phyloP scores from a whole-genome alignment of 2,329 filamentous ascomycete species.

The Eutypella sp. region DNA sequence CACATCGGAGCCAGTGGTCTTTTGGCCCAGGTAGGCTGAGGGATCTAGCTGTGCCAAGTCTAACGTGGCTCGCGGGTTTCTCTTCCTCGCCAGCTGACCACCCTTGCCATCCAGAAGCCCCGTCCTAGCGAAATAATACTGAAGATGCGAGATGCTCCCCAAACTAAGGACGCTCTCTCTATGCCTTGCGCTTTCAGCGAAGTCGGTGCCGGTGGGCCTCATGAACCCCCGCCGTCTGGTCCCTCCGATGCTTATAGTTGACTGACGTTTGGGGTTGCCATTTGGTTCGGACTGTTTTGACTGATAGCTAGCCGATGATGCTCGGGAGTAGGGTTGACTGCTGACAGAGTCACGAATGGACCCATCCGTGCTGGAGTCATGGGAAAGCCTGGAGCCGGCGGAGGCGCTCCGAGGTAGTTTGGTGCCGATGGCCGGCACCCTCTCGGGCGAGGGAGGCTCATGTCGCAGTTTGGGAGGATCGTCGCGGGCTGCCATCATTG shows the following conservation, averaged over 20 bases:
- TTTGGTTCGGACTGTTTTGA: conserved; percentile 41
- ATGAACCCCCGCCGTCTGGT: conserved; percentile 73
- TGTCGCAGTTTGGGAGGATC: conserved; percentile 39
- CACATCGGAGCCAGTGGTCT: conserved; percentile 40
- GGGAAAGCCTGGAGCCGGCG: conserved; percentile 54
- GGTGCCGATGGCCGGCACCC: conserved; percentile 55
- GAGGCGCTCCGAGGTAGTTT: conserved; percentile 62
- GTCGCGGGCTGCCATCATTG: conserved; percentile 32
- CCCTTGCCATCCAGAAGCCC: conserved; percentile 92
- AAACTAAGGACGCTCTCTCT: conserved; percentile 94
- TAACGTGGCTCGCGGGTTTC: conserved; percentile 52
- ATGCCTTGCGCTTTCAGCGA: conserved; percentile 83
- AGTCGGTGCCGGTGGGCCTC: conserved; percentile 79
- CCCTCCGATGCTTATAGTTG: conserved; percentile 39
- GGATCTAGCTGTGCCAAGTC: conserved; percentile 52
- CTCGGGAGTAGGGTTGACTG: conserved; percentile 54
- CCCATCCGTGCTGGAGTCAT: conserved; percentile 47
- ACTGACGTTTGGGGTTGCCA: conserved; percentile 37
- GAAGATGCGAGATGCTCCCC: conserved; percentile 92
- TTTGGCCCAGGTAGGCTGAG: conserved; percentile 34
- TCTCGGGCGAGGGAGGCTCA: conserved; percentile 61
- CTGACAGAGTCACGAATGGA: conserved; percentile 50
- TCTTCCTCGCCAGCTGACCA: conserved; percentile 73
- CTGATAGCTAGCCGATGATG: conserved; percentile 57
- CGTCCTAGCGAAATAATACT: conserved; percentile 97